Evolutionary conservation across 75 land plant species (phyloP), one percentile per base, ranked within the genome.

Genomic region (Selaginella tamariscina): DNA sequence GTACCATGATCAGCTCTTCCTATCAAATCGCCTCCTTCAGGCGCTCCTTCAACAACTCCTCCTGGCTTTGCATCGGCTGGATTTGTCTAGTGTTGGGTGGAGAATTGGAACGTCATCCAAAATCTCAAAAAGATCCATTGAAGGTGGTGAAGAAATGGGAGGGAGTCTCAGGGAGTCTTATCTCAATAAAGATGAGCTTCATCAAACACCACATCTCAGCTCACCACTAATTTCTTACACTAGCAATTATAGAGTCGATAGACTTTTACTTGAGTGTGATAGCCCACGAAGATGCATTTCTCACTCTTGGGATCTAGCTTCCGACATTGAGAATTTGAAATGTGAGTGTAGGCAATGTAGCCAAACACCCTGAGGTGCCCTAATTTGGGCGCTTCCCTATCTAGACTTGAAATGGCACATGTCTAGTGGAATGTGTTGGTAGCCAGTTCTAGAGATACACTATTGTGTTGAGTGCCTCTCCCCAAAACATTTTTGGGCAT

Each of bases 21-120:
- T 39, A n/a, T n/a, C n/a, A n/a, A n/a, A n/a, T n/a, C n/a, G n/a
- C n/a, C n/a, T n/a, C n/a, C n/a, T n/a, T 39, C 49, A 15, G 49
- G 49, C 49, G 49, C 49, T 39, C 49, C 49, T 39, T 39, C 49
- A 39, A 15, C 49, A 39, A 39, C 49, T 39, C 49, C 49, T 39
- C 49, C 49, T 39, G 49, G 49, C 49, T 39, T 15, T 39, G 49
- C 49, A 39, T 5, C 49, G 49, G 49, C 49, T 39, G 49, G 49
- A 39, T n/a, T 39, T 39, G 49, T 39, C 49, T 39, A 15, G 49
- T 15, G 49, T 15, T 39, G 49, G 49, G 49, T 39, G 49, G n/a
- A n/a, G 49, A 39, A 15, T 5, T 39, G 49, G 49, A 39, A 39
- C 49, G 49, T 39, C 49, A 15, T 39, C 49, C 49, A 39, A 39